A percentile compares a stretch with the other conserved stretches of the same genome.
Conservation (phyloP, 73 alveolate genomes). For the Paramecium biaurelia region DNA sequence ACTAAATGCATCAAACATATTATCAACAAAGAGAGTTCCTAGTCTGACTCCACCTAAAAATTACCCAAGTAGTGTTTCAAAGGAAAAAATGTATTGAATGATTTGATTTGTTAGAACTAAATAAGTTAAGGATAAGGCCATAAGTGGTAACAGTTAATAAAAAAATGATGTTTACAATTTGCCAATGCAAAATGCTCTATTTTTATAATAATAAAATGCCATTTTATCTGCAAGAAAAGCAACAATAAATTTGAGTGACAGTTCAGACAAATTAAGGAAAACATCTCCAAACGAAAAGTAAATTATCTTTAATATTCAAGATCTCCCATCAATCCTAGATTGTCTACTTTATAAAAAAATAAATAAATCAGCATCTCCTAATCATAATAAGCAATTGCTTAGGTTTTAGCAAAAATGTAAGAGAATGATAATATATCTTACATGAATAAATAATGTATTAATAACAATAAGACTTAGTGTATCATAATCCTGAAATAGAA, state of each 20-base stretch:
- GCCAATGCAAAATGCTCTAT: conserved; percentile 17
- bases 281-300: conserved; percentile 49
- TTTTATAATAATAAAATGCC: conserved; percentile 34
- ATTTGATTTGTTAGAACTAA: background rate
- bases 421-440: conserved; percentile 4
- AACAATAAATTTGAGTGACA: conserved; percentile 46
- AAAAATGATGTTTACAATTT: conserved; percentile 14
- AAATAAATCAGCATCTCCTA: background rate
- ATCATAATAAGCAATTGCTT: conserved; percentile 11
- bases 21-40: conserved; percentile 18
- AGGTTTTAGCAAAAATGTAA: conserved; percentile 31
- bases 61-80: conserved; percentile 1
- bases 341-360: background rate
- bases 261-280: conserved; percentile 37
- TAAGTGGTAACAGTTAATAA: background rate
- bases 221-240: conserved; percentile 47
- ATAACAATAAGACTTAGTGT: background rate
- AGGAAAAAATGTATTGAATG: conserved; percentile 13
- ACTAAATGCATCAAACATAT: background rate
- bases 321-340: conserved; percentile 27
- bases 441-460: background rate
- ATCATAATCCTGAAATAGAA: conserved; percentile 10
- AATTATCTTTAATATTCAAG: background rate
- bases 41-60: conserved; percentile 36
- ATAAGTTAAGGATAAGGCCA: conserved; percentile 35